Conservation (phyloP, 1,284 basidiomycete species). For the Cutaneotrichosporon sp. region DNA sequence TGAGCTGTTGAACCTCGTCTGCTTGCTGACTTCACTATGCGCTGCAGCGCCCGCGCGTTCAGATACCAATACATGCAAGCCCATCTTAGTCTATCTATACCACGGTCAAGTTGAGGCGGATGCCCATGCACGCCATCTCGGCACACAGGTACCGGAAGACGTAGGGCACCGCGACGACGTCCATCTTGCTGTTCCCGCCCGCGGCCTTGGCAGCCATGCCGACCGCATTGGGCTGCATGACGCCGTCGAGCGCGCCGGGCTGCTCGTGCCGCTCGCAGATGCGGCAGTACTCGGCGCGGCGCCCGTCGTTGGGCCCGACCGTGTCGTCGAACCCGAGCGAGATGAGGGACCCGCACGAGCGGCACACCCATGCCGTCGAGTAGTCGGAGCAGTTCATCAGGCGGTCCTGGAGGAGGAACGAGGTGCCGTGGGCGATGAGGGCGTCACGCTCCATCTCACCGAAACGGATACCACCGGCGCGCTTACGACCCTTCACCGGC, state of each 20-base stretch:
- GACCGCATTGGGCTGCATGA: conserved; percentile 14
- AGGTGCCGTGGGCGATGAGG: conserved; percentile 95
- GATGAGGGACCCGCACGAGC: conserved; percentile 92
- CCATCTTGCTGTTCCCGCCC: conserved; percentile 67
- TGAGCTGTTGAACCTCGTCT: no score
- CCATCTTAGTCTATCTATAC: conserved; percentile 24
- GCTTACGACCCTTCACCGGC: conserved; percentile 98
- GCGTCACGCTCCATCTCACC: conserved; percentile 99
- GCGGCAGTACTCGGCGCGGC: conserved; percentile 78
- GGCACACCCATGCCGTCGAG: conserved; percentile 97
- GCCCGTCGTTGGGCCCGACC: conserved; percentile 61
- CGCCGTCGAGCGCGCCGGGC: conserved; percentile 20
- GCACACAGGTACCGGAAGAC: conserved; percentile 55
- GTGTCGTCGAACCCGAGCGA: conserved; percentile 89
- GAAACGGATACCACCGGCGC: conserved; percentile 97
- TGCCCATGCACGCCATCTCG: conserved; percentile 62
- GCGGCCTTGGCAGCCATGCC: conserved; percentile 52
- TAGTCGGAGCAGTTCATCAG: conserved; percentile 99
- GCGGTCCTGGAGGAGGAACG: conserved; percentile 95
- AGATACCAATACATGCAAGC: conserved; percentile 7
- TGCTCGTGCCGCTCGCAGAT: conserved; percentile 70
- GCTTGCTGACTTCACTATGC: no score
- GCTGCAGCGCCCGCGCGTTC: no score
- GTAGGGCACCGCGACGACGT: conserved; percentile 90
- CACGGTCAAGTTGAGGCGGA: conserved; percentile 55